These are phyloP conservation scores for Gossypium davidsonii DNA, from an alignment of 441 rosid genomes.

Conservation along the genomic window DNA sequence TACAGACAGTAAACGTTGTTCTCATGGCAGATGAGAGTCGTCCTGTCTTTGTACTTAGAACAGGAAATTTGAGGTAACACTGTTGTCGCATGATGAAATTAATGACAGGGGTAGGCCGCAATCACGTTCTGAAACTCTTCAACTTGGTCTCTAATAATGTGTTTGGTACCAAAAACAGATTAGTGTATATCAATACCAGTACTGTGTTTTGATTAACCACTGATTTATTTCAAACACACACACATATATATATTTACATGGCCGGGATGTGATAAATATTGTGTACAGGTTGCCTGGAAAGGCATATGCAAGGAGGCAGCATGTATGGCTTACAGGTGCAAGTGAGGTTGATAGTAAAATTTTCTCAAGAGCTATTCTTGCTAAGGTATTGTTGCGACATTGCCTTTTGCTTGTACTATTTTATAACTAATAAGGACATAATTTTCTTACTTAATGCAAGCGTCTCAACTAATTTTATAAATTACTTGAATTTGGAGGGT, in stretches of 20 bases:
- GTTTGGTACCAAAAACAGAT: background rate
- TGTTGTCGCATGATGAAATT: background rate
- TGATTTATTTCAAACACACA: background rate
- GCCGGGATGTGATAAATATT: background rate
- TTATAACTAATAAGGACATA: background rate
- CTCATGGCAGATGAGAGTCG: background rate
- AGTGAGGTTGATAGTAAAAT: constrained; percentile 85
- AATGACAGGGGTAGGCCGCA: background rate
- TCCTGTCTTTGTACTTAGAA: background rate
- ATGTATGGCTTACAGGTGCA: constrained; percentile 82
- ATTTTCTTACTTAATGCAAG: no score
- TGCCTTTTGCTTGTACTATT: background rate
- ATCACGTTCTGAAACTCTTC: background rate
- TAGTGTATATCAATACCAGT: background rate
- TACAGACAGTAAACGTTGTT: background rate
- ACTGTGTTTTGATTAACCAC: background rate
- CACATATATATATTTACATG: background rate
- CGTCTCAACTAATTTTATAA: no score
- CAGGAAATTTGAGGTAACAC: background rate
- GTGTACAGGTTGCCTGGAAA: constrained; percentile 80
- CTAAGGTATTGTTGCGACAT: constrained; percentile 47
- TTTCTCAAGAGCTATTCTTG: constrained; percentile 84
- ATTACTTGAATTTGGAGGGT: background rate
- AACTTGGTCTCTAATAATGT: background rate
- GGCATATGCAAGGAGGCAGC: constrained; percentile 73